Percentiles rank a stretch among this genome's conserved stretches.
Conservation (phyloP, 2,329 filamentous ascomycete species). For the Beauveria brongniartii region DNA sequence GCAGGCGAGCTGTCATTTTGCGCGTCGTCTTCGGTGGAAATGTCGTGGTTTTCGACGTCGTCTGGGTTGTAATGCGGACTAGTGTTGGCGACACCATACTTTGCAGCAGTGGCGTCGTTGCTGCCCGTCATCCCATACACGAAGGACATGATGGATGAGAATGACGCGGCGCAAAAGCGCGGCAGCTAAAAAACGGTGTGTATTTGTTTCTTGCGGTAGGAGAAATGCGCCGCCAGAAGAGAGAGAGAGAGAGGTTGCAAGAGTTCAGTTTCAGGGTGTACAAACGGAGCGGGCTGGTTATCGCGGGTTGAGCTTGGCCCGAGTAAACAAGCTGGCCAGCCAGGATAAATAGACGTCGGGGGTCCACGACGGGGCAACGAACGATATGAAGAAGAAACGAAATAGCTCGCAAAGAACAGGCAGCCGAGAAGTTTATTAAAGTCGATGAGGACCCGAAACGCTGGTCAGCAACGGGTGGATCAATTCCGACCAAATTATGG, state of each 20-base stretch:
- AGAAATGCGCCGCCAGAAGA: not conserved
- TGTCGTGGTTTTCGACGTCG: slow-evolving; percentile 21
- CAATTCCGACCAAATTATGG: slow-evolving; percentile 3
- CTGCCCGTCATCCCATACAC: slow-evolving; percentile 34
- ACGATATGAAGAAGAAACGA: not conserved
- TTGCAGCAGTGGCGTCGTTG: slow-evolving; percentile 41
- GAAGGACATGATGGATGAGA: slow-evolving; percentile 30
- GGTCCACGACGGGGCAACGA: not conserved
- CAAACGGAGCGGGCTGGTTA: not conserved
- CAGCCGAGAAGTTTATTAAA: not conserved
- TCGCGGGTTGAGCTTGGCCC: not conserved
- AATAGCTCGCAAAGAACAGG: not conserved
- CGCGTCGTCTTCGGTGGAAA: slow-evolving; percentile 19
- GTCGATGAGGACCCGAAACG: not conserved
- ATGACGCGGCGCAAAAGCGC: not conserved
- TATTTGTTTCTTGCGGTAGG: not conserved
- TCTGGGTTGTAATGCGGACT: slow-evolving; percentile 17
- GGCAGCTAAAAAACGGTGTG: not conserved
- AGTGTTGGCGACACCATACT: slow-evolving; percentile 29
- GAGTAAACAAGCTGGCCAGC: not conserved
- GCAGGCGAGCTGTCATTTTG: slow-evolving; percentile 25
- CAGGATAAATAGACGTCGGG: not conserved
- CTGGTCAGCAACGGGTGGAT: slow-evolving; percentile 5
- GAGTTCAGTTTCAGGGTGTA: not conserved
- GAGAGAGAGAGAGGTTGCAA: not conserved